A percentile compares a stretch with the other conserved stretches of the same genome.
These are phyloP conservation scores for Tritrichomonas foetus DNA, from an alignment of 208 protist genomes.

Conservation along the genomic window DNA sequence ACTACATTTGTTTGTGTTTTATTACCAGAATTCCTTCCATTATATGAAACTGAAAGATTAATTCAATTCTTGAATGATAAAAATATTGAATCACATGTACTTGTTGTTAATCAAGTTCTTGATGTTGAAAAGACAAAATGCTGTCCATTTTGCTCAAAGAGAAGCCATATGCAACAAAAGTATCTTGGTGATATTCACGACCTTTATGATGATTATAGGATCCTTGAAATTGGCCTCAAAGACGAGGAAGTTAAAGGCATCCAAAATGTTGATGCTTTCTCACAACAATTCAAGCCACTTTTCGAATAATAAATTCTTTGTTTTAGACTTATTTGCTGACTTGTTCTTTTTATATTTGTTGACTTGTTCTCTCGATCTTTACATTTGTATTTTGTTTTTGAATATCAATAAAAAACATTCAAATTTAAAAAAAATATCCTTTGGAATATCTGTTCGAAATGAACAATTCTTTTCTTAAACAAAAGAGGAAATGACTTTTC, in stretches of 20 bases:
- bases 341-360: too few species aligned
- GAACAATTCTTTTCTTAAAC: too few species aligned
- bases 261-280: not conserved
- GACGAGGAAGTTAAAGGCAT: slow-evolving; percentile 28
- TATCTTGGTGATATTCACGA: slow-evolving; percentile 9
- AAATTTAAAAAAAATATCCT: too few species aligned
- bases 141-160: not conserved
- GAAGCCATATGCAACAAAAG: not conserved
- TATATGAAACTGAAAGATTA: slow-evolving; percentile 97
- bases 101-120: slow-evolving; percentile 41
- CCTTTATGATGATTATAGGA: slow-evolving; percentile 38
- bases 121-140: not conserved
- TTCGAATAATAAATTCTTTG: not conserved
- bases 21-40: slow-evolving; percentile 94
- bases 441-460: too few species aligned
- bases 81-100: not conserved
- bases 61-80: slow-evolving; percentile 81
- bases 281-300: not conserved
- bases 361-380: too few species aligned
- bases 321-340: too few species aligned
- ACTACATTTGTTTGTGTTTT: slow-evolving; percentile 95
- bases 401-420: too few species aligned
- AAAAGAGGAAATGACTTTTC: too few species aligned
- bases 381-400: too few species aligned
- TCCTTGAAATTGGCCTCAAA: not conserved